Percentiles rank a stretch among this genome's conserved stretches.
These are phyloP conservation scores for Eucalyptus curtisii DNA, from an alignment of 345 rosid species.

Conservation along the genomic window DNA sequence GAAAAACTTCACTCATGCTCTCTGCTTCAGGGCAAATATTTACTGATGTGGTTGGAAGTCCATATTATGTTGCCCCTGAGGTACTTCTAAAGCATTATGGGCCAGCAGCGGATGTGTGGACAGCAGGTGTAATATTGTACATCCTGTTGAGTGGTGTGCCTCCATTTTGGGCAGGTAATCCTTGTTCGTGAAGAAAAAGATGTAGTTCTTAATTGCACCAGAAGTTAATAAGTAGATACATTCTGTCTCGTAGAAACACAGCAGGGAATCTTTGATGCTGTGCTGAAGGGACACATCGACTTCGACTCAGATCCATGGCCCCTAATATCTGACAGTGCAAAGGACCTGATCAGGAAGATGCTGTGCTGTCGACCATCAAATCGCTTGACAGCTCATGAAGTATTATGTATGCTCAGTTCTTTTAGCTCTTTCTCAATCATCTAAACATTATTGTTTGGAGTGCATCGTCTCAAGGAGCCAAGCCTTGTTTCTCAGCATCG, in stretches of 20 bases:
- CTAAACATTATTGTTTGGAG: background rate
- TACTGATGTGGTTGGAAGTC: conserved; percentile 95
- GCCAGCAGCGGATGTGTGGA: conserved; percentile 97
- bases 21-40: conserved; percentile 63
- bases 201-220: background rate
- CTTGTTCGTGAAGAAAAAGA: background rate
- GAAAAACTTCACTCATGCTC: background rate
- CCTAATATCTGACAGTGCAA: conserved; percentile 81
- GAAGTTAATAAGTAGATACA: background rate
- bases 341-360: conserved; percentile 87
- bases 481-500: background rate
- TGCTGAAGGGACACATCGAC: conserved; percentile 81
- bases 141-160: conserved; percentile 97
- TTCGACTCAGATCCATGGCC: conserved; percentile 98
- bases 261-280: conserved; percentile 97
- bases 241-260: conserved; percentile 51
- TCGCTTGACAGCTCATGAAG: conserved; percentile 92
- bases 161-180: conserved; percentile 96
- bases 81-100: conserved; percentile 88
- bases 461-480: background rate
- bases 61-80: conserved; percentile 96
- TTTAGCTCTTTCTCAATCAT: background rate
- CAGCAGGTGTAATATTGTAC: conserved; percentile 93
- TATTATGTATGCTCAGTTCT: conserved; percentile 55
- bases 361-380: conserved; percentile 61